phyloP scores from a whole-genome alignment of 441 rosid species.

The Erysimum cheiri region DNA sequence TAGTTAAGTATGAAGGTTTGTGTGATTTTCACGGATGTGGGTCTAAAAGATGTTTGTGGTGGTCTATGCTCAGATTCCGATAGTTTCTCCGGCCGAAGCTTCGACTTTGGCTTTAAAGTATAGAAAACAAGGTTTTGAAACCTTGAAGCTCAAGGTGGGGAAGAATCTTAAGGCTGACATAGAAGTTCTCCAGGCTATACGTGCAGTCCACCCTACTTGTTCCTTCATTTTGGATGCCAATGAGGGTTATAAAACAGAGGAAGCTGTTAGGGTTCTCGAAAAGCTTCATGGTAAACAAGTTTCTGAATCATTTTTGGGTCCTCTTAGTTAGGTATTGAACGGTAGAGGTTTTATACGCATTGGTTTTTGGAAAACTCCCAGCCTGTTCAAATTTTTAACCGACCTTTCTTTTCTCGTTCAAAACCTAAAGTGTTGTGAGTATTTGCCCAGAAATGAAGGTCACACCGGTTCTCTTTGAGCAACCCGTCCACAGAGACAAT shows the following conservation, averaged over 20 bases:
- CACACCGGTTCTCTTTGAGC: slow-evolving; percentile 86
- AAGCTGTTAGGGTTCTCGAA: slow-evolving; percentile 82
- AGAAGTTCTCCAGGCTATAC: slow-evolving; percentile 84
- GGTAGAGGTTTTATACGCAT: background rate
- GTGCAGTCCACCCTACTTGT: slow-evolving; percentile 69
- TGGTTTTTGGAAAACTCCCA: background rate
- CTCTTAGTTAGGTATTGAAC: background rate
- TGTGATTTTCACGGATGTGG: background rate
- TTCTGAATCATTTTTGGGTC: background rate
- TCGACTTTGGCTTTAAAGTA: slow-evolving; percentile 76
- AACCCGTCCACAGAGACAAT: slow-evolving; percentile 90
- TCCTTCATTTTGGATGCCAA: slow-evolving; percentile 92
- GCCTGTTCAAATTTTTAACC: background rate
- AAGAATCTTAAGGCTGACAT: slow-evolving; percentile 74
- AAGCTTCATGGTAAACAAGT: slow-evolving; percentile 63
- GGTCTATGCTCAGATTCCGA: slow-evolving; percentile 73
- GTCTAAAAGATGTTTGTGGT: slow-evolving; percentile 23
- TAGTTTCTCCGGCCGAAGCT: slow-evolving; percentile 80
- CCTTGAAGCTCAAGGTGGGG: slow-evolving; percentile 93
- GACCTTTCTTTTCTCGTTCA: background rate
- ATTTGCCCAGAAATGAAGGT: slow-evolving; percentile 73
- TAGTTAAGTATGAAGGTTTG: background rate
- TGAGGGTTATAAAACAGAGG: slow-evolving; percentile 76
- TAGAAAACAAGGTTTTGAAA: slow-evolving; percentile 70
- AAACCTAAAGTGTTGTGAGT: slow-evolving; percentile 24